Percentiles rank a stretch among this genome's conserved stretches.
Evolutionary conservation across 495 filamentous ascomycete species (phyloP).

Genomic region (Elasticomyces elasticus): DNA sequence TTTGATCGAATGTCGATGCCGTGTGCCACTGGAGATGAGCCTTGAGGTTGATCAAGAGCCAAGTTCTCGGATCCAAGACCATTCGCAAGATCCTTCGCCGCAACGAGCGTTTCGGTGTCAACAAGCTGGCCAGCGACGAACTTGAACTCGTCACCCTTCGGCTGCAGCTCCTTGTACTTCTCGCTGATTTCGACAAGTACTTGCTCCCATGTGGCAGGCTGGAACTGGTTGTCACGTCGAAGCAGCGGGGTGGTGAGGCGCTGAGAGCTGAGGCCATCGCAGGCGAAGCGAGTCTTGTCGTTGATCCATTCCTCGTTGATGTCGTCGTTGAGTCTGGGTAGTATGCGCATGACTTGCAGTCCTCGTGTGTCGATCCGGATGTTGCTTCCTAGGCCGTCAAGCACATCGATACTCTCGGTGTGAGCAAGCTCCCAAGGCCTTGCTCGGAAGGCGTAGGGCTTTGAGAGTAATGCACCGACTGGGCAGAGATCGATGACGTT

Average conservation of each 20-base stretch:
- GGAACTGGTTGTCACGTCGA: conserved; percentile 76
- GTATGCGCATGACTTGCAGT: conserved; percentile 89
- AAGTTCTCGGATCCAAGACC: conserved; percentile 93
- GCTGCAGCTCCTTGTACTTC: conserved; percentile 62
- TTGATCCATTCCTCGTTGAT: conserved; percentile 99
- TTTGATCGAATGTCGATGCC: conserved; percentile 89
- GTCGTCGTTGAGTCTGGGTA: conserved; percentile 90
- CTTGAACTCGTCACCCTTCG: conserved; percentile 89
- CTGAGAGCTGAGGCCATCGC: conserved; percentile 93
- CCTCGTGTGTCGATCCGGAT: conserved; percentile 87
- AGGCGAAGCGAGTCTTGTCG: conserved; percentile 93
- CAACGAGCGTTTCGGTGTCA: conserved; percentile 85
- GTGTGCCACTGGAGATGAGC: conserved; percentile 75
- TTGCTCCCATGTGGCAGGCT: conserved; percentile 88
- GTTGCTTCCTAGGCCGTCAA: conserved; percentile 85
- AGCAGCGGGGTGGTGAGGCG: conserved; percentile 85
- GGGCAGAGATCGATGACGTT: conserved; percentile 98
- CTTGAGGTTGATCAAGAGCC: conserved; percentile 78
- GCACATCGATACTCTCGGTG: conserved; percentile 86
- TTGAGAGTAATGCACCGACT: conserved; percentile 89
- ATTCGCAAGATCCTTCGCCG: conserved; percentile 93
- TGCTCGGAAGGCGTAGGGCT: conserved; percentile 94
- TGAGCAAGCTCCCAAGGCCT: conserved; percentile 93
- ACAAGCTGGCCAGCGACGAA: conserved; percentile 81
- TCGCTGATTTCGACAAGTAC: conserved; percentile 74